Evolutionary conservation across 805 yeast genomes (phyloP).

Genomic region (Clavispora santaluciae): DNA sequence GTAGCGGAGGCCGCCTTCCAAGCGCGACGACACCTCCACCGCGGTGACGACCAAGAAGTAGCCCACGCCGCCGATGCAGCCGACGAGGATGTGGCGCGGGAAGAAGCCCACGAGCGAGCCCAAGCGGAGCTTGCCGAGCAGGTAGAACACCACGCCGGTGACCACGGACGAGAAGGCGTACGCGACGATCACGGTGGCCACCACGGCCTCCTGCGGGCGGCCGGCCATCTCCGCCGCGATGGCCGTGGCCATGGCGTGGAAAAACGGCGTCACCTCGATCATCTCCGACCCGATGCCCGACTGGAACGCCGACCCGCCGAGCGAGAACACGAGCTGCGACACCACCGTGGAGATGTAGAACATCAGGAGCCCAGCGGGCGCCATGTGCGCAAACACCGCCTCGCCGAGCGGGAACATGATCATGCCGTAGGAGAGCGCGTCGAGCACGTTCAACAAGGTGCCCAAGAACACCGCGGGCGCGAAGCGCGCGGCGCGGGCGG

Average conservation of each 20-base stretch:
- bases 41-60: slow-evolving; percentile 88
- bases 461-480: slow-evolving; percentile 86
- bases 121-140: slow-evolving; percentile 70
- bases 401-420: slow-evolving; percentile 91
- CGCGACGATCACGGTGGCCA: slow-evolving; percentile 83
- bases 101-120: slow-evolving; percentile 92
- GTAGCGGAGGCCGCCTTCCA: slow-evolving; percentile 70
- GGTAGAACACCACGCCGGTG: slow-evolving; percentile 77
- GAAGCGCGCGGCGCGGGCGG: slow-evolving; percentile 40
- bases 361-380: slow-evolving; percentile 89
- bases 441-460: slow-evolving; percentile 76
- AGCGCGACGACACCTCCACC: slow-evolving; percentile 80
- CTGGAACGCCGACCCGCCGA: slow-evolving; percentile 87
- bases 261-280: slow-evolving; percentile 99
- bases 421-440: slow-evolving; percentile 96
- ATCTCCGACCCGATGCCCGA: slow-evolving; percentile 96
- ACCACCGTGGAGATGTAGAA: slow-evolving; percentile 89
- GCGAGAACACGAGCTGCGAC: slow-evolving; percentile 80
- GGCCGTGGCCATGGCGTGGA: slow-evolving; percentile 86
- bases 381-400: slow-evolving; percentile 68
- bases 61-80: slow-evolving; percentile 98
- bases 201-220: slow-evolving; percentile 45
- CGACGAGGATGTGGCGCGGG: slow-evolving; percentile 93
- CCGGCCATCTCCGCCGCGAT: slow-evolving; percentile 51
- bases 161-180: slow-evolving; percentile 79